Evolutionary conservation across 2,329 filamentous ascomycete species (phyloP).

Genomic region (Aspergillus sp.): DNA sequence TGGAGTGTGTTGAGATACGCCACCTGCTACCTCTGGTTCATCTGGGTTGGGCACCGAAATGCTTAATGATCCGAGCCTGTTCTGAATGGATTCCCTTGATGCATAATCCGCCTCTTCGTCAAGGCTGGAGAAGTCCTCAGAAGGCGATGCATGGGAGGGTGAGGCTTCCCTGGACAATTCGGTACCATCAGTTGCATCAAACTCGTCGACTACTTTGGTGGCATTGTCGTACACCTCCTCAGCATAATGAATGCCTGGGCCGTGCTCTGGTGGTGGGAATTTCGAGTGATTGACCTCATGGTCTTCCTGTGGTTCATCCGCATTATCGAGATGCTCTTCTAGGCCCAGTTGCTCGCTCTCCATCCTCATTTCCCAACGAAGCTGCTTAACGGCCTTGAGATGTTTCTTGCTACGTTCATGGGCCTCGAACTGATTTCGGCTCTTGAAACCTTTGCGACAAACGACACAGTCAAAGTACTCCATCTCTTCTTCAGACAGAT

Average conservation of each 20-base stretch:
- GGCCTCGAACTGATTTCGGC: conserved; percentile 83
- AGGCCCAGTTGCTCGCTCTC: conserved; percentile 60
- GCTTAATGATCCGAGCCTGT: conserved; percentile 31
- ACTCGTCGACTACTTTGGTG: no score
- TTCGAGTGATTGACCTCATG: background rate
- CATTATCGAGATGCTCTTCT: conserved; percentile 4
- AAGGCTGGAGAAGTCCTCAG: background rate
- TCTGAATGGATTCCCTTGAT: conserved; percentile 39
- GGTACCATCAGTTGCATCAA: background rate
- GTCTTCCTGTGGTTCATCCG: background rate
- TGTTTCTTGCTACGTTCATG: conserved; percentile 99
- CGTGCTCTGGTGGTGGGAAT: background rate
- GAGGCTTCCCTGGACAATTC: background rate
- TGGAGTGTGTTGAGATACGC: conserved; percentile 16
- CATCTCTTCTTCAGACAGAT: conserved; percentile 46
- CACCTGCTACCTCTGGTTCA: conserved; percentile 10
- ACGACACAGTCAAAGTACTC: conserved; percentile 62
- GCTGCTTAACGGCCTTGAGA: conserved; percentile 74
- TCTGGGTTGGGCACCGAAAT: conserved; percentile 7
- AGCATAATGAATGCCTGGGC: no score
- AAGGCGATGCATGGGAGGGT: background rate
- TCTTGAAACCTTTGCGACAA: conserved; percentile 72
- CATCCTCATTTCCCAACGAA: conserved; percentile 77
- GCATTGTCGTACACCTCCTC: background rate
- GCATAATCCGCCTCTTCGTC: conserved; percentile 39